Evolutionary conservation across 73 alveolate genomes (phyloP).

Genomic region (Paramecium sonneborni): DNA sequence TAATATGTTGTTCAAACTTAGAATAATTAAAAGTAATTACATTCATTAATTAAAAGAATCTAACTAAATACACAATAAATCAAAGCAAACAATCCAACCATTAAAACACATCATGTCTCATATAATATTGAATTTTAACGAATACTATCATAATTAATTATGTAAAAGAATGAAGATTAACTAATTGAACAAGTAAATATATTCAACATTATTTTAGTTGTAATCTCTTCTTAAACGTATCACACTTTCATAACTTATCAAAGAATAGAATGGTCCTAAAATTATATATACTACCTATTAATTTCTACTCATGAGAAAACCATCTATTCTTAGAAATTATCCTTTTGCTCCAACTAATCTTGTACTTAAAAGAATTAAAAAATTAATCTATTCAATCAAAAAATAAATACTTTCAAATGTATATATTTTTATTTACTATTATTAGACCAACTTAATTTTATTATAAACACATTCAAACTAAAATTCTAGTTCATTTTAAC

Average conservation of each 20-base stretch:
- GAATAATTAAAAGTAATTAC: not conserved
- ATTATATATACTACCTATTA: not conserved
- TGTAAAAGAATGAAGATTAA: conserved; percentile 6
- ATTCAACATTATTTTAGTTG: not conserved
- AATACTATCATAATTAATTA: not conserved
- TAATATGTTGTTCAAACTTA: not conserved
- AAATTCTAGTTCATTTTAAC: not conserved
- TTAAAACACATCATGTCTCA: not conserved
- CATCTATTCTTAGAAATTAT: not conserved
- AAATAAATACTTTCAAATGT: not conserved
- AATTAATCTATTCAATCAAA: not conserved
- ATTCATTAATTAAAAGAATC: not conserved
- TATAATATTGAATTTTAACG: not conserved
- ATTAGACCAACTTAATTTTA: not conserved
- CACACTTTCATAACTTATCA: not conserved
- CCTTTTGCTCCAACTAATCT: not conserved
- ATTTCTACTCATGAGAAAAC: conserved; percentile 15
- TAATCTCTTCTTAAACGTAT: not conserved
- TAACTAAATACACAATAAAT: not conserved
- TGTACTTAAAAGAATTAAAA: not conserved
- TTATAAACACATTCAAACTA: not conserved
- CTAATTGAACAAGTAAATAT: not conserved
- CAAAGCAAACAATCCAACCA: not conserved
- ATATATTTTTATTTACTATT: not conserved
- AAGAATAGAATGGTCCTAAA: not conserved